phyloP scores from a whole-genome alignment of 495 filamentous ascomycete species.

The Cenococcum geophilum region DNA sequence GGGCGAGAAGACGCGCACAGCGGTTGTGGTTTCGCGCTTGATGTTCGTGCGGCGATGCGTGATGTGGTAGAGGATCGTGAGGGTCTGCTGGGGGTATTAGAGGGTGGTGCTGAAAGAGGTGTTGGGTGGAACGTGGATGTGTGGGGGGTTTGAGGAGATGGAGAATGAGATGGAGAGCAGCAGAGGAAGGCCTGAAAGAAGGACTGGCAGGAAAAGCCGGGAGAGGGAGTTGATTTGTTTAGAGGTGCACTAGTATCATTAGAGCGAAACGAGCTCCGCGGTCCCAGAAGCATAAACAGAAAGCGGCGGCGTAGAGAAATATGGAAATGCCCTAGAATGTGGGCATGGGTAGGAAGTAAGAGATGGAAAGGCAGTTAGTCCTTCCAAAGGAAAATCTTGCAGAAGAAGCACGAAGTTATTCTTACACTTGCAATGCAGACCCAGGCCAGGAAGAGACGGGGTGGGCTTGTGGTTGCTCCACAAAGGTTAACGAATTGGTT shows the following conservation, averaged over 20 bases:
- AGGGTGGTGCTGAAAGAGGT: background rate
- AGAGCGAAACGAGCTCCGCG: background rate
- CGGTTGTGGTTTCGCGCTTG: conserved; percentile 71
- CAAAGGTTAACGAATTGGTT: conserved; percentile 73
- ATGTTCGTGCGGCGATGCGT: conserved; percentile 77
- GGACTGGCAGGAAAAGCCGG: too few species aligned
- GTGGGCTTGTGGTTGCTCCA: conserved; percentile 66
- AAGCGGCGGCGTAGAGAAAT: background rate
- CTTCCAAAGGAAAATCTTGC: background rate
- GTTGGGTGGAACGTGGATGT: background rate
- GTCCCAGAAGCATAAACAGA: background rate
- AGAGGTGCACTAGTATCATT: too few species aligned
- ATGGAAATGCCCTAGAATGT: background rate
- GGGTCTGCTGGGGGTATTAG: conserved; percentile 44
- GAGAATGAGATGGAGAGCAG: background rate
- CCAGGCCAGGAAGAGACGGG: conserved; percentile 78
- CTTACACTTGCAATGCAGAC: conserved; percentile 73
- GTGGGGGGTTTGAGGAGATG: background rate
- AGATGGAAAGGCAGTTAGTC: background rate
- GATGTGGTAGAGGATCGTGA: conserved; percentile 73
- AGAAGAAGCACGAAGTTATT: conserved; percentile 1
- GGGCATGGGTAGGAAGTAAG: background rate
- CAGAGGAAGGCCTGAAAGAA: background rate
- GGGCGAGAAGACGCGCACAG: conserved; percentile 68
- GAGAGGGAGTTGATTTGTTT: too few species aligned